phyloP scores from a whole-genome alignment of 768 basidiomycete species.

The Suillus alpinus region DNA sequence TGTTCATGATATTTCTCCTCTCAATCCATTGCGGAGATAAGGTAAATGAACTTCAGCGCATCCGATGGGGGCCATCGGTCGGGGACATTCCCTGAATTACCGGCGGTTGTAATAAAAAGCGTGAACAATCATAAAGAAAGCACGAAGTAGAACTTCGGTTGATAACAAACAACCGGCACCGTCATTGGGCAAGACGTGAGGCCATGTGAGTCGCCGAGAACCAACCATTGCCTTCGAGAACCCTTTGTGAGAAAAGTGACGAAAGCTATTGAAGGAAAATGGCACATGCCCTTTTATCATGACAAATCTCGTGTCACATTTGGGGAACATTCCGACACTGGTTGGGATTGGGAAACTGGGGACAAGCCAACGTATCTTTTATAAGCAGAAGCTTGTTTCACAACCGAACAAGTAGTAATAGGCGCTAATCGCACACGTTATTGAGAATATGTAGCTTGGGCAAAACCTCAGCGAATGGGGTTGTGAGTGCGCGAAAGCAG shows the following conservation, averaged over 20 bases:
- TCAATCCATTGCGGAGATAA: constrained; percentile 25
- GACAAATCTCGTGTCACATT: not conserved
- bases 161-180: not conserved
- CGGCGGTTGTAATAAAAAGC: constrained; percentile 7
- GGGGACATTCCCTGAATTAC: constrained; percentile 7
- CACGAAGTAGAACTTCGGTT: not conserved
- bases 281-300: not conserved
- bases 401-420: not conserved
- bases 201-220: constrained; percentile 2
- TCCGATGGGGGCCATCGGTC: constrained; percentile 6
- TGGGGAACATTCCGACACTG: not conserved
- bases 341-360: not conserved
- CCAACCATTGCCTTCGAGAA: constrained; percentile 4
- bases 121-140: not conserved
- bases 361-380: not conserved
- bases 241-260: constrained; percentile 9
- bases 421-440: constrained; percentile 5
- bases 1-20: constrained; percentile 2
- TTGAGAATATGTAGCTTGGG: not conserved
- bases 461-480: constrained; percentile 4
- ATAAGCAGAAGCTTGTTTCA: constrained; percentile 1
- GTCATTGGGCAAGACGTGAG: not conserved
- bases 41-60: constrained; percentile 10
- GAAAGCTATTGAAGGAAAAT: not conserved
- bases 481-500: not conserved